phyloP scores from a whole-genome alignment of 1,284 basidiomycete genomes.

The Boletellus sp. region DNA sequence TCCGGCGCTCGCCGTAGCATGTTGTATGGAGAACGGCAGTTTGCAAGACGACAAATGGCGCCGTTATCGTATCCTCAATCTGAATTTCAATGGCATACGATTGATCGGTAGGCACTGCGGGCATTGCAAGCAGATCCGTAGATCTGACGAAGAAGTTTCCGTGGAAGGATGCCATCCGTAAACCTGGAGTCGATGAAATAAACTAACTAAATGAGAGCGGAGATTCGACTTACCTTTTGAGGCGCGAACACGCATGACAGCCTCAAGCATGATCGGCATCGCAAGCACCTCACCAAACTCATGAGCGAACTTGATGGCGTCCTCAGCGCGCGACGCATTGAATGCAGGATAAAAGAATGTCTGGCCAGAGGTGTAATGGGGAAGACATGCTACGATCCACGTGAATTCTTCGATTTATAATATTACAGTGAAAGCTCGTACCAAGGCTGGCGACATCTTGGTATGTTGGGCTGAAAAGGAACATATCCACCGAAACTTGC shows the following conservation, averaged over 20 bases:
- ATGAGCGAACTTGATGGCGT: slow-evolving; percentile 96
- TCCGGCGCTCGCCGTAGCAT: slow-evolving; percentile 92
- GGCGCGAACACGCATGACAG: slow-evolving; percentile 95
- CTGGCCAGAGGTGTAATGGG: slow-evolving; percentile 96
- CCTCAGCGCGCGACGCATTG: slow-evolving; percentile 91
- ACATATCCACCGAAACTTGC: slow-evolving; percentile 99
- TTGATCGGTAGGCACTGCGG: slow-evolving; percentile 94
- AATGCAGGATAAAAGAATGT: slow-evolving; percentile 99
- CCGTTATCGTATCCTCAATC: slow-evolving; percentile 92
- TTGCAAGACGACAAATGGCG: slow-evolving; percentile 94
- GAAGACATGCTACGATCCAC: slow-evolving; percentile 68
- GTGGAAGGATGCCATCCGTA: slow-evolving; percentile 97
- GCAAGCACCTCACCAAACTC: slow-evolving; percentile 94
- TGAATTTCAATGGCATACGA: slow-evolving; percentile 97
- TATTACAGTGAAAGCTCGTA: slow-evolving; percentile 31
- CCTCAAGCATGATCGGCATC: slow-evolving; percentile 94
- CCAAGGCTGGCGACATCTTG: slow-evolving; percentile 94
- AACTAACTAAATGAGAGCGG: slow-evolving; percentile 1
- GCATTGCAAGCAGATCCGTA: slow-evolving; percentile 95
- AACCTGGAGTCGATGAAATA: slow-evolving; percentile 44
- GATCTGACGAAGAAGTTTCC: slow-evolving; percentile 99
- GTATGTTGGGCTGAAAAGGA: slow-evolving; percentile 91
- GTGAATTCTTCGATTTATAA: slow-evolving; percentile 1
- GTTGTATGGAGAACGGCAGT: slow-evolving; percentile 96
- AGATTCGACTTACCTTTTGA: slow-evolving; percentile 62